phyloP scores from a whole-genome alignment of 176 grass and related monocot species.

The Leersia perrieri region DNA sequence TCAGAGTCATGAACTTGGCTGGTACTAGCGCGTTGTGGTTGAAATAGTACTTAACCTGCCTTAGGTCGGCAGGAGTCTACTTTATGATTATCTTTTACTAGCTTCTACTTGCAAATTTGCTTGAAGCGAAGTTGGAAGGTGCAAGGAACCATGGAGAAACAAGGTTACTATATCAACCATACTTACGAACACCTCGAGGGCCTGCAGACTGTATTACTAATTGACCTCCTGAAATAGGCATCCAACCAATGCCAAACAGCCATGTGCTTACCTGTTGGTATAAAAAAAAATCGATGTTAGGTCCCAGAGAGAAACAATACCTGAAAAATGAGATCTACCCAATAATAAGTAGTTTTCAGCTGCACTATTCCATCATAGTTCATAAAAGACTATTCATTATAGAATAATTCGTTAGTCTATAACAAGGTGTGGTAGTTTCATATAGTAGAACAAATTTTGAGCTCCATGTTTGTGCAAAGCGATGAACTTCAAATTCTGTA shows the following conservation, averaged over 20 bases:
- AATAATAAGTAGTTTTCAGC: neutral
- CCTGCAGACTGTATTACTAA: neutral
- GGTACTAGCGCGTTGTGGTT: neutral
- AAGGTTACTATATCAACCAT: neutral
- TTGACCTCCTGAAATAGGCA: neutral
- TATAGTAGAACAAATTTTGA: neutral
- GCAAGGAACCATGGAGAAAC: conserved; percentile 3
- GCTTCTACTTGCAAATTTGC: neutral
- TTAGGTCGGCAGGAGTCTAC: conserved; percentile 25
- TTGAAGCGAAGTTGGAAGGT: neutral
- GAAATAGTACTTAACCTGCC: neutral
- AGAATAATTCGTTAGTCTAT: neutral
- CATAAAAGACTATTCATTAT: neutral
- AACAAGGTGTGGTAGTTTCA: neutral
- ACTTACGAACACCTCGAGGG: neutral
- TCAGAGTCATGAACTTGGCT: neutral
- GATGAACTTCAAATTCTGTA: neutral
- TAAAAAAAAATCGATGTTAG: conserved; percentile 2
- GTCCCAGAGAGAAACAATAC: neutral
- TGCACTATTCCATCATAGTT: neutral
- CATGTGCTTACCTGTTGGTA: neutral
- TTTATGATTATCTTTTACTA: conserved; percentile 21
- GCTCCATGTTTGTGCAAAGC: neutral
- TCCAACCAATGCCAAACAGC: neutral
- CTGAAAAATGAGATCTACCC: conserved; percentile 1